Conservation (phyloP, 2,329 filamentous ascomycete genomes). For the Elsinoe australis region DNA sequence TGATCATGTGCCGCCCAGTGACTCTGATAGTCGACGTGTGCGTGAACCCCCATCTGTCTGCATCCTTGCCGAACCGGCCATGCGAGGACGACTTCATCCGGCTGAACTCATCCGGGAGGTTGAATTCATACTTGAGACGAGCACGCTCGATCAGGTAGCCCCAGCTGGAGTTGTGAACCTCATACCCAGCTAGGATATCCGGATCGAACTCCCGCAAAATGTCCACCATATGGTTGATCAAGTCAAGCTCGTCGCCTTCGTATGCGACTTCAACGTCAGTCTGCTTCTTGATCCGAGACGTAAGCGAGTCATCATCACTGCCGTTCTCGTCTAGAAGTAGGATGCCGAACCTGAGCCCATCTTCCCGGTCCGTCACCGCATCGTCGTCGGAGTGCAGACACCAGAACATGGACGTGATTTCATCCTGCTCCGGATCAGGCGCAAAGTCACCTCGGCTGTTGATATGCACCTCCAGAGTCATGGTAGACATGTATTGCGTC, state of each 20-base stretch:
- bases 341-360: slow-evolving; percentile 58
- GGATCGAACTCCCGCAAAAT: slow-evolving; percentile 79
- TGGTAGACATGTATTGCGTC: slow-evolving; percentile 88
- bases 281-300: slow-evolving; percentile 55
- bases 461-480: slow-evolving; percentile 89
- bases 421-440: slow-evolving; percentile 85
- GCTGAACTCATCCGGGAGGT: slow-evolving; percentile 85
- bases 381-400: slow-evolving; percentile 70
- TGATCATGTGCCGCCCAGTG: slow-evolving; percentile 94
- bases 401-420: slow-evolving; percentile 86
- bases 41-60: slow-evolving; percentile 87
- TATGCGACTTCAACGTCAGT: slow-evolving; percentile 56
- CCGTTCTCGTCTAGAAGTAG: slow-evolving; percentile 53
- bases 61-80: slow-evolving; percentile 76
- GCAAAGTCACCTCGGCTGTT: slow-evolving; percentile 74
- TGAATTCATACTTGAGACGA: slow-evolving; percentile 75
- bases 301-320: slow-evolving; percentile 46
- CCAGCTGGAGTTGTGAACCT: slow-evolving; percentile 90
- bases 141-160: slow-evolving; percentile 91
- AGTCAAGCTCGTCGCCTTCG: slow-evolving; percentile 72
- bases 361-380: slow-evolving; percentile 42
- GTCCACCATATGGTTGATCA: slow-evolving; percentile 78
- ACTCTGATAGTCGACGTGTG: slow-evolving; percentile 85
- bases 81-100: slow-evolving; percentile 78
- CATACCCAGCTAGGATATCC: slow-evolving; percentile 88